Conservation (phyloP, 331 rosid genomes). For the Telfairia occidentalis region DNA sequence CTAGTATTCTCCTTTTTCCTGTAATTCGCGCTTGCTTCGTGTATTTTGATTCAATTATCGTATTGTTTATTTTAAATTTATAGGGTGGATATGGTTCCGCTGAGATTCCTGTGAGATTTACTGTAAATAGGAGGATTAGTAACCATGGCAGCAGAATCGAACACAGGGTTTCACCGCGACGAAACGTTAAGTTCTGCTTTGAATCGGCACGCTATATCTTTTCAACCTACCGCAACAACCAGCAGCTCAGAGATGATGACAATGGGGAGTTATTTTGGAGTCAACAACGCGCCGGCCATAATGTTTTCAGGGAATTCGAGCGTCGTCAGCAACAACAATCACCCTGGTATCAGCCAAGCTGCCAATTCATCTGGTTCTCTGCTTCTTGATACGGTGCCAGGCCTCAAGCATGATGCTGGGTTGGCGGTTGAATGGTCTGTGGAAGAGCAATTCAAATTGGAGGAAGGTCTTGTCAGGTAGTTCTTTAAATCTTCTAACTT, state of each 20-base stretch:
- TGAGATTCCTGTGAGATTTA: slow-evolving; percentile 17
- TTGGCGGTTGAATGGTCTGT: slow-evolving; percentile 95
- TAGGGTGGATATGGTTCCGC: slow-evolving; percentile 27
- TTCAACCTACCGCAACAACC: slow-evolving; percentile 65
- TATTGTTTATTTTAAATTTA: slow-evolving; percentile 11
- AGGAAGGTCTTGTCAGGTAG: slow-evolving; percentile 71
- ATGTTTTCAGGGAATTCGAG: slow-evolving; percentile 54
- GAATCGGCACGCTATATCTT: slow-evolving; percentile 74
- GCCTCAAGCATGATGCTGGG: slow-evolving; percentile 83
- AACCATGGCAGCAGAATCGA: slow-evolving; percentile 69
- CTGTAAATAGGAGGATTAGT: not conserved
- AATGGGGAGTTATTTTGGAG: slow-evolving; percentile 52
- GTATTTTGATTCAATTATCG: not conserved
- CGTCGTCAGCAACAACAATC: slow-evolving; percentile 30
- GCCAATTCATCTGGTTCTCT: slow-evolving; percentile 49
- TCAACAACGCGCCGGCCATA: slow-evolving; percentile 39
- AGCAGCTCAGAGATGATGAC: slow-evolving; percentile 76
- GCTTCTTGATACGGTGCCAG: slow-evolving; percentile 72
- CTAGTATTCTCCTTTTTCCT: not conserved
- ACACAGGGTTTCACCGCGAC: slow-evolving; percentile 53
- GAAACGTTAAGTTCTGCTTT: slow-evolving; percentile 41
- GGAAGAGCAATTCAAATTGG: slow-evolving; percentile 81
- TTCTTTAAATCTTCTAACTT: not conserved
- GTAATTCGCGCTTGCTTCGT: not conserved
- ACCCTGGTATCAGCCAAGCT: slow-evolving; percentile 48